phyloP scores from a whole-genome alignment of 2,329 filamentous ascomycete genomes.

The Cladosporium velox region DNA sequence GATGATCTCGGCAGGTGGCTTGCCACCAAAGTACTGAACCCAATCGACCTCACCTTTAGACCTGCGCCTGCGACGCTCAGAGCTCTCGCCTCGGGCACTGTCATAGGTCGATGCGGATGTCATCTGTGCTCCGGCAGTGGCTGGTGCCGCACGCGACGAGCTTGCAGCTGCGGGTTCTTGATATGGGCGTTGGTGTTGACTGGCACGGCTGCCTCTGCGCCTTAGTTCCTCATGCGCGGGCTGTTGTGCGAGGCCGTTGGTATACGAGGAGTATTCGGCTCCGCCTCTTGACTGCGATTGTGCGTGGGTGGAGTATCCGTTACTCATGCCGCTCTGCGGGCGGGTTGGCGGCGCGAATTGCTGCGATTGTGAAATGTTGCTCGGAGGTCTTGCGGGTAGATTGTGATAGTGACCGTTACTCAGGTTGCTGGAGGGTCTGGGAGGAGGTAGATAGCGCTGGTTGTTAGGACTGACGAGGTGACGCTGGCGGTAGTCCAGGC shows the following conservation, averaged over 20 bases:
- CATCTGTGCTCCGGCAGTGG: conserved; percentile 15
- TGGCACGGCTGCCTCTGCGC: conserved; percentile 32
- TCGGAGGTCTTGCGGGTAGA: conserved; percentile 36
- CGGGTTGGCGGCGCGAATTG: conserved; percentile 31
- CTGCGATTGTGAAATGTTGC: conserved; percentile 35
- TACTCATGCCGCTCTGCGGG: conserved; percentile 36
- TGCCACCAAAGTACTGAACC: conserved; percentile 40
- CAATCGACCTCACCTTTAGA: conserved; percentile 38
- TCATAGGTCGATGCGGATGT: conserved; percentile 6
- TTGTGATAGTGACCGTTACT: conserved; percentile 37
- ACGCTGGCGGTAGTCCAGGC: conserved; percentile 36
- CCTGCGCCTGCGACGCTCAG: conserved; percentile 26
- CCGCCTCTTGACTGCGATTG: conserved; percentile 28
- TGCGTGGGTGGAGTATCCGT: conserved; percentile 29
- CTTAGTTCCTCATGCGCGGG: conserved; percentile 31
- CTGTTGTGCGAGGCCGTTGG: conserved; percentile 27
- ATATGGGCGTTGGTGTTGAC: conserved; percentile 26
- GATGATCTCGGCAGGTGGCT: conserved; percentile 52
- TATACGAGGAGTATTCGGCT: conserved; percentile 25
- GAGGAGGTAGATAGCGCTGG: conserved; percentile 38
- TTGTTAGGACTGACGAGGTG: conserved; percentile 32
- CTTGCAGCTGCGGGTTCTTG: conserved; percentile 12
- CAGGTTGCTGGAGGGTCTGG: conserved; percentile 37
- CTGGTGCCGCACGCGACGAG: conserved; percentile 21
- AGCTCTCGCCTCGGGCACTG: conserved; percentile 9